These are phyloP conservation scores for Aspergillus ostianus DNA, from an alignment of 495 filamentous ascomycete genomes.

Conservation along the genomic window DNA sequence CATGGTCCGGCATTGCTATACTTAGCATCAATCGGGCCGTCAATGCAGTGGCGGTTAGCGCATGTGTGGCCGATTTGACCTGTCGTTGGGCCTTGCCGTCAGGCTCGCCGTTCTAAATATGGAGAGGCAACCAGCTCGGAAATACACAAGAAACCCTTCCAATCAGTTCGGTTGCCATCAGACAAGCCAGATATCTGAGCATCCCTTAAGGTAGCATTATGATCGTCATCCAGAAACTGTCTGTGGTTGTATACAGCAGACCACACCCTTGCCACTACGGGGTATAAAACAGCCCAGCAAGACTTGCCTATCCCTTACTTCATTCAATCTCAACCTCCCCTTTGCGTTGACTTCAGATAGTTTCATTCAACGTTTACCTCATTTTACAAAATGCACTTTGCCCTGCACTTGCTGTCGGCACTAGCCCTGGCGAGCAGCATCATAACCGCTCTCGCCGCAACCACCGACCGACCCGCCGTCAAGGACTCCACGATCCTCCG, in stretches of 20 bases:
- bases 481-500: conserved; percentile 20
- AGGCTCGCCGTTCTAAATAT: neutral
- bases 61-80: too few relatives aligned
- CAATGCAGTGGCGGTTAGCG: neutral
- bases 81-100: too few relatives aligned
- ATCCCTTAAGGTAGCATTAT: neutral
- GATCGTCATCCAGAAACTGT: neutral
- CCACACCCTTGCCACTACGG: neutral
- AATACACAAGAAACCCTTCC: neutral
- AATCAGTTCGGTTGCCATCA: neutral
- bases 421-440: neutral
- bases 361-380: too few relatives aligned
- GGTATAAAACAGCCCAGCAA: neutral
- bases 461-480: conserved; percentile 5
- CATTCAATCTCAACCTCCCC: neutral
- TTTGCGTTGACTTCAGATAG: neutral
- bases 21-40: neutral
- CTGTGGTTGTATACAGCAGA: neutral
- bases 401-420: neutral
- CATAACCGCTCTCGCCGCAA: neutral
- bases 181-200: neutral
- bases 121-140: neutral
- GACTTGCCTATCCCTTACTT: neutral
- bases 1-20: neutral
- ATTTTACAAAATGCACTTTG: neutral